Evolutionary conservation across 2,329 filamentous ascomycete genomes (phyloP), one percentile per base, ranked within the genome.

Genomic region (Penicillium polonicum): DNA sequence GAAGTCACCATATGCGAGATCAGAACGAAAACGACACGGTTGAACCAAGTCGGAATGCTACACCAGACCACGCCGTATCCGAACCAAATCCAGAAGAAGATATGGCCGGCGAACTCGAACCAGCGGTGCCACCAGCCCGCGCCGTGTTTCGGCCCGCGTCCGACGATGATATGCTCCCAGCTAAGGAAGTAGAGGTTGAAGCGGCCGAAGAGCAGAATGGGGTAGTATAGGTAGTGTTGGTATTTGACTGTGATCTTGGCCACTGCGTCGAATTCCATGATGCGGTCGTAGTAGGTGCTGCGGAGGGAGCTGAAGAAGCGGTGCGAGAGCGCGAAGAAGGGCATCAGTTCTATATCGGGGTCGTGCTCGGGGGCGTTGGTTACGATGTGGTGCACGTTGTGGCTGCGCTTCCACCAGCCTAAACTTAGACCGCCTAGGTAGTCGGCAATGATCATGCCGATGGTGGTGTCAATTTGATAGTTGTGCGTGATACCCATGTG

Each of bases 401-500:
- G 92, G 71, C 86, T 96, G 60, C 86, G 83, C 77, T 97, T 97
- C 93, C 93, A 97, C 93, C 93, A 97, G 48, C 93, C 90, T 46
- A 96, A 77, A 15, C 90, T 95, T 23, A 97, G 78, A 0, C 94
- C 93, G 36, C 93, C 93, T 29, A 93, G 78, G 66, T 89, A 96
- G 72, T 95, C 88, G 48, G 92, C 91, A 68, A 97, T 88, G 64
- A 94, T 77, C 70, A 97, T 96, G 50, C 91, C 92, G 60, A 97
- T 91, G 50, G 88, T 80, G 2, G 87, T 89, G 74, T 97, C 94
- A 35, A 85, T 76, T 48, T 88, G 85, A 71, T 92, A 97, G 71
- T 88, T 81, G 75, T 97, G 93, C 1, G 93, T 97, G 66, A 97
- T 96, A 65, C 90, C 93, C 88, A 96, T 95, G 75, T 97, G 93